These are phyloP conservation scores for Ophioceras dolichostomum DNA, from an alignment of 2,329 filamentous ascomycete genomes.

Conservation along the genomic window DNA sequence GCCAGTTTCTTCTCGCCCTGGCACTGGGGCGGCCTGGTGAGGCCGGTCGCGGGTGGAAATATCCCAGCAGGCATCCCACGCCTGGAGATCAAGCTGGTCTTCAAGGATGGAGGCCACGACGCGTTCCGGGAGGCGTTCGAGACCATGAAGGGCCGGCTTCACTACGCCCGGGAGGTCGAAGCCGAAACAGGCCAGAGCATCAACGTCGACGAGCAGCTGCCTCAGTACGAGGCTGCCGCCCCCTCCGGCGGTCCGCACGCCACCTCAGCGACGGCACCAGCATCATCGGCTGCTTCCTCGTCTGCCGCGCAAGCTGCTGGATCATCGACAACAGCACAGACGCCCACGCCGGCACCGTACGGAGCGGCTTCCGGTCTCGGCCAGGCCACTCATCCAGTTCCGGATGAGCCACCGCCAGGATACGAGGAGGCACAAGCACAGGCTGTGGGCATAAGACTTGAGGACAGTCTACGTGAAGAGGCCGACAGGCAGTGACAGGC, in stretches of 20 bases:
- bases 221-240: constrained; percentile 82
- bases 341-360: no score
- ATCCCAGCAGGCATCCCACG: constrained; percentile 62
- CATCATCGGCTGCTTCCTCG: constrained; percentile 6
- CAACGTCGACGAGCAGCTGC: constrained; percentile 70
- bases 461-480: constrained; percentile 63
- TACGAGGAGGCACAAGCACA: constrained; percentile 87
- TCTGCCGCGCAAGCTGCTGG: constrained; percentile 12
- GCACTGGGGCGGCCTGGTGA: constrained; percentile 71
- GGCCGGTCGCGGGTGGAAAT: constrained; percentile 72
- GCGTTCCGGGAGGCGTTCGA: constrained; percentile 80
- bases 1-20: constrained; percentile 91
- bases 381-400: constrained; percentile 17
- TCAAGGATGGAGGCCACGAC: constrained; percentile 90
- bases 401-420: constrained; percentile 73
- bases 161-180: constrained; percentile 67
- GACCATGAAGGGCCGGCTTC: constrained; percentile 68
- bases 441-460: constrained; percentile 42
- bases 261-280: constrained; percentile 14
- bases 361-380: no score
- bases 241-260: constrained; percentile 22
- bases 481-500: constrained; percentile 43
- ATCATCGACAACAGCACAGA: constrained; percentile 12
- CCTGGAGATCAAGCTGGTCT: constrained; percentile 73
- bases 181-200: constrained; percentile 52